These are phyloP conservation scores for Trichoderma afroharzianum DNA, from an alignment of 2,329 filamentous ascomycete genomes.

Conservation along the genomic window DNA sequence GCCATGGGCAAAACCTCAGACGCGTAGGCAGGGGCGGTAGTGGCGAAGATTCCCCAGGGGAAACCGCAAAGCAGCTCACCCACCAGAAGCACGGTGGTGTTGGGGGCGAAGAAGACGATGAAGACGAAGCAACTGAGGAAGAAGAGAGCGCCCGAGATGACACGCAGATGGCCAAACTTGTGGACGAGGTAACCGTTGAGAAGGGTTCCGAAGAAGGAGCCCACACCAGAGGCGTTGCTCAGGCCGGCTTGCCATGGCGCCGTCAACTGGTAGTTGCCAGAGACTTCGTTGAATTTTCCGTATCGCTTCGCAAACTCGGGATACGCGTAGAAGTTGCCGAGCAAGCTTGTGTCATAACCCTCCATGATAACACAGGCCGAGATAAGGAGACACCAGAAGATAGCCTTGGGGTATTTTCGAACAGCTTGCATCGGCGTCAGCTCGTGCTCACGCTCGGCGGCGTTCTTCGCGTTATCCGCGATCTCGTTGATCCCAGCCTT, in stretches of 20 bases:
- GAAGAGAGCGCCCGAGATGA: constrained; percentile 6
- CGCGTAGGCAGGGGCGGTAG: constrained; percentile 45
- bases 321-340: constrained; percentile 38
- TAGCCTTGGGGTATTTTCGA: constrained; percentile 32
- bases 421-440: constrained; percentile 25
- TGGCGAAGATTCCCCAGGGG: constrained; percentile 45
- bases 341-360: constrained; percentile 36
- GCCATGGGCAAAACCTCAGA: constrained; percentile 39
- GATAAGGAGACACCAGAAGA: constrained; percentile 36
- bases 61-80: constrained; percentile 46
- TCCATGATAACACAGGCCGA: constrained; percentile 42
- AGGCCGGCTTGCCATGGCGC: constrained; percentile 50
- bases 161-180: constrained; percentile 39
- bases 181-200: constrained; percentile 43
- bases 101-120: constrained; percentile 43
- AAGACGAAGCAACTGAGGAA: constrained; percentile 42
- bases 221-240: constrained; percentile 41
- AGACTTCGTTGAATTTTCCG: constrained; percentile 14
- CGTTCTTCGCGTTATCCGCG: not conserved
- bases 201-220: constrained; percentile 47
- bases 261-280: constrained; percentile 36
- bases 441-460: constrained; percentile 5
- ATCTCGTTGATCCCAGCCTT: constrained; percentile 7
- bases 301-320: constrained; percentile 21
- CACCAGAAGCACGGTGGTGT: constrained; percentile 35